Conservation (phyloP, 148 eudicot genomes). For the Heliosperma pusillum region DNA sequence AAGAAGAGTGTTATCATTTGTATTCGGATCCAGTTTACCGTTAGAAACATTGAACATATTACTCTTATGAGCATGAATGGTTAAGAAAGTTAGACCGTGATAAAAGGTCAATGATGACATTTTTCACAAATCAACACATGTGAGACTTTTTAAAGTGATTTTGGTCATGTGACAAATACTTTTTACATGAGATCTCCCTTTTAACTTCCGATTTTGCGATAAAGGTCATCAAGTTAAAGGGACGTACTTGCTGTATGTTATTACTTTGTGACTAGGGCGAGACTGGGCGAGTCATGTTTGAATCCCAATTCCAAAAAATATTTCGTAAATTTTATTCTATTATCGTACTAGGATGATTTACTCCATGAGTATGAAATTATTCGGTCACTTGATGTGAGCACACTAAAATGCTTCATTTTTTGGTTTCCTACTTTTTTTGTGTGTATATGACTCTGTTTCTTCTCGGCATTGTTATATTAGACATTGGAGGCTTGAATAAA, state of each 20-base stretch:
- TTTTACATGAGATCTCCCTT: background rate
- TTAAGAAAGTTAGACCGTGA: background rate
- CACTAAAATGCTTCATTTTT: background rate
- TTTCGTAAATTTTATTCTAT: background rate
- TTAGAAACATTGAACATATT: background rate
- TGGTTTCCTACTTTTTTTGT: background rate
- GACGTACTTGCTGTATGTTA: background rate
- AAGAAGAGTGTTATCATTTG: background rate
- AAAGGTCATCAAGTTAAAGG: background rate
- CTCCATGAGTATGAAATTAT: background rate
- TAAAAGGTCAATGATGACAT: conserved; percentile 6
- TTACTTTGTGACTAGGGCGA: background rate
- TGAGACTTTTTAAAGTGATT: background rate
- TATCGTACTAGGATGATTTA: too few species aligned
- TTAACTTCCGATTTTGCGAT: background rate
- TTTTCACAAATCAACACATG: background rate
- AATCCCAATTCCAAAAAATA: background rate
- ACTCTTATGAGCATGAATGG: background rate
- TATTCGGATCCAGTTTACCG: background rate
- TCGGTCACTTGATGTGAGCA: background rate
- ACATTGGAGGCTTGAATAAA: background rate
- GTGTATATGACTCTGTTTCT: background rate
- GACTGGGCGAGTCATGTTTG: conserved; percentile 1
- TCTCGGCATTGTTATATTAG: background rate
- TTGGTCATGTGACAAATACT: background rate